phyloP scores from a whole-genome alignment of 75 land plant genomes.

The Larix kaempferi region DNA sequence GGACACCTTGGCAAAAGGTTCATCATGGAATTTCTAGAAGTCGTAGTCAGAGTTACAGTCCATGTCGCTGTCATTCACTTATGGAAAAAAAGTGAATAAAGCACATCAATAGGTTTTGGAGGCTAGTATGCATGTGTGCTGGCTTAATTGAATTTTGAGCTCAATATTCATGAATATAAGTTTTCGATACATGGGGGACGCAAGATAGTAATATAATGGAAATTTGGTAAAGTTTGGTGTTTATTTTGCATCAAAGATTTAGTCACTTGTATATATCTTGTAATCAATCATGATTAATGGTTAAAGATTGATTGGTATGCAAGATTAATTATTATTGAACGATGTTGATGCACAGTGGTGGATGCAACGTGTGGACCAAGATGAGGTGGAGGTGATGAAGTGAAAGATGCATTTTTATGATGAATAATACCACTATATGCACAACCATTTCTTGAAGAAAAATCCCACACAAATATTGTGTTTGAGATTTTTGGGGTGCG shows the following conservation, averaged over 20 bases:
- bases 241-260: neutral
- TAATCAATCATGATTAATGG: neutral
- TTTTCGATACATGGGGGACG: neutral
- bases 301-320: too few relatives aligned
- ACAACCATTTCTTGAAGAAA: too few relatives aligned
- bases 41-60: conserved; percentile 1
- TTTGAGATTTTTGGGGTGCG: too few relatives aligned
- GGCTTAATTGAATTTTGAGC: neutral
- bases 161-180: neutral
- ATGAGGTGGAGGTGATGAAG: too few relatives aligned
- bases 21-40: neutral
- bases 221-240: neutral
- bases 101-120: neutral
- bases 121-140: neutral
- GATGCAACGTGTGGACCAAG: too few relatives aligned
- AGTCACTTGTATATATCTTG: neutral
- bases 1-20: conserved; percentile 2
- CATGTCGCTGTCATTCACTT: neutral
- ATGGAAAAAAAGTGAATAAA: neutral
- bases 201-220: neutral
- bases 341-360: too few relatives aligned
- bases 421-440: too few relatives aligned
- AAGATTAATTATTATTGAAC: too few relatives aligned
- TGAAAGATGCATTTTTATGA: too few relatives aligned
- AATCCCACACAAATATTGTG: too few relatives aligned